Evolutionary conservation across 768 basidiomycete genomes (phyloP).

Genomic region (Solioccasus polychromus): DNA sequence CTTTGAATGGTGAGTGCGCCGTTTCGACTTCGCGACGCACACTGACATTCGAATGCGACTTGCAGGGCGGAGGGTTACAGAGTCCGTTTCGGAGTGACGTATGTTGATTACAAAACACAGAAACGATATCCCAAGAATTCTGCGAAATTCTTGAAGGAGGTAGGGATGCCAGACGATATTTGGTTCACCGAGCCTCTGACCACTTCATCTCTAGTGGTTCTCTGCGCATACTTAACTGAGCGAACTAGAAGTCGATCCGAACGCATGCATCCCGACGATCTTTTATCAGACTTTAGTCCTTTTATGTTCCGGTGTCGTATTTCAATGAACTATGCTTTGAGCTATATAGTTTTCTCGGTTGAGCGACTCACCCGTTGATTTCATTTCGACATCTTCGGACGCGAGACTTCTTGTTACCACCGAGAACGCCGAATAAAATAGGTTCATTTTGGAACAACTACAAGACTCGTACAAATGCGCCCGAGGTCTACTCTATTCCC

Average conservation of each 20-base stretch:
- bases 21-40: not conserved
- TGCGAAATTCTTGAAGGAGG: slow-evolving; percentile 57
- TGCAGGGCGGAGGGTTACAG: slow-evolving; percentile 61
- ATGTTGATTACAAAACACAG: slow-evolving; percentile 72
- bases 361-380: too few species aligned
- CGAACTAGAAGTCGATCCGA: too few species aligned
- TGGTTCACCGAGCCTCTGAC: not conserved
- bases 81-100: slow-evolving; percentile 71
- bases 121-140: slow-evolving; percentile 66
- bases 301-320: too few species aligned
- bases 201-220: slow-evolving; percentile 3
- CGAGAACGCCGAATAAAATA: too few species aligned
- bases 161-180: slow-evolving; percentile 29
- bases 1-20: slow-evolving; percentile 56
- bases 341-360: too few species aligned
- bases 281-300: too few species aligned
- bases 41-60: not conserved
- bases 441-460: not conserved
- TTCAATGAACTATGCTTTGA: too few species aligned
- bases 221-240: not conserved
- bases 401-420: too few species aligned
- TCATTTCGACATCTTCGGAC: too few species aligned
- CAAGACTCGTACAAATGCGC: not conserved
- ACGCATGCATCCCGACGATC: too few species aligned
- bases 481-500: not conserved